These are phyloP conservation scores for Helenozyma rhizophorensis DNA, from an alignment of 805 yeast species.

Conservation along the genomic window DNA sequence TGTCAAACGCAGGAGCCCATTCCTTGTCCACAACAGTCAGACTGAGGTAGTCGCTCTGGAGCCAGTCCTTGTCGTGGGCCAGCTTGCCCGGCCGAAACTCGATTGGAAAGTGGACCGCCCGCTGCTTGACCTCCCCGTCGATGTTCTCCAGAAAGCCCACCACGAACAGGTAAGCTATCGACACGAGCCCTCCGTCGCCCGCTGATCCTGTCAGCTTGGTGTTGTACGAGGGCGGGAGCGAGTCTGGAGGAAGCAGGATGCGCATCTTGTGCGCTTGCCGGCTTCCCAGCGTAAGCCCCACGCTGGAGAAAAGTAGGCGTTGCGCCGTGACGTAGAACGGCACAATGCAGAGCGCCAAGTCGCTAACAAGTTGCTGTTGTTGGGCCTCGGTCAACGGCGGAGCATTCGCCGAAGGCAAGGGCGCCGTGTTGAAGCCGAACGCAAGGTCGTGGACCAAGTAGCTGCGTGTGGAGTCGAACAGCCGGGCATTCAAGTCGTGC, in stretches of 20 bases:
- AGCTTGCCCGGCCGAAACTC: conserved; percentile 21
- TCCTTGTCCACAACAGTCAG: conserved; percentile 21
- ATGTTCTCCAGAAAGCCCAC: conserved; percentile 27
- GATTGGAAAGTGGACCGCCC: conserved; percentile 34
- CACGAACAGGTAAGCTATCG: conserved; percentile 33
- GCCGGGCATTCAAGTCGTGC: conserved; percentile 23
- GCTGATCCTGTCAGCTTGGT: conserved; percentile 36
- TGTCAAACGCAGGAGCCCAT: conserved; percentile 23
- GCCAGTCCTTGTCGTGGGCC: conserved; percentile 25
- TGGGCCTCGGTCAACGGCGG: conserved; percentile 5
- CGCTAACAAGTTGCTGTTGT: conserved; percentile 13
- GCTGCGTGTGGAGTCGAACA: conserved; percentile 16
- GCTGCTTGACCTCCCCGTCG: conserved; percentile 10
- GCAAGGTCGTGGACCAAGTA: conserved; percentile 34
- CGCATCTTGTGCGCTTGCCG: conserved; percentile 18
- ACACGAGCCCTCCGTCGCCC: conserved; percentile 36
- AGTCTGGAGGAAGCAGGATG: conserved; percentile 18
- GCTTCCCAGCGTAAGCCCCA: conserved; percentile 16
- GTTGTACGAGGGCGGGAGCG: conserved; percentile 39
- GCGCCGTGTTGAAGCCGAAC: conserved; percentile 25
- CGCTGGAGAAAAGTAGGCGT: conserved; percentile 32
- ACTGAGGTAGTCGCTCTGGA: conserved; percentile 24
- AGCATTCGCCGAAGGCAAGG: conserved; percentile 4
- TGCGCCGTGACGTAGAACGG: conserved; percentile 41
- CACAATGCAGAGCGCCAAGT: conserved; percentile 27